A percentile compares a stretch with the other conserved stretches of the same genome.
Evolutionary conservation across 2,329 filamentous ascomycete species (phyloP).

Genomic region (Colletotrichum agaves): DNA sequence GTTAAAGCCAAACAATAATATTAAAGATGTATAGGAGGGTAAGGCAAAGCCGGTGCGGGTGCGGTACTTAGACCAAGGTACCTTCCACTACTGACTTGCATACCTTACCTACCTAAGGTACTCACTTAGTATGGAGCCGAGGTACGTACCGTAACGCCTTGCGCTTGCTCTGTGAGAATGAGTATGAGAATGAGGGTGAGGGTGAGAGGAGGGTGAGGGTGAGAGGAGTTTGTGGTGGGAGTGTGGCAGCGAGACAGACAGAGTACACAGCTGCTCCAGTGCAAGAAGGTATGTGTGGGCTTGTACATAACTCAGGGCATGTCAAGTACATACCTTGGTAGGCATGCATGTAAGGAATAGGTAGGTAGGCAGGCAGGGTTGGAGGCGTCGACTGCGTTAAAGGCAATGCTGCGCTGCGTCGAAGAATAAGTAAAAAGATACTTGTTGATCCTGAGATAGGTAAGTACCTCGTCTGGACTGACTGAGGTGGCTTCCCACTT

Average conservation of each 20-base stretch:
- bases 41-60: conserved; percentile 13
- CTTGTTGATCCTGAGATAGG: not conserved
- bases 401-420: not conserved
- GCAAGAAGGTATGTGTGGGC: not conserved
- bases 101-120: not conserved
- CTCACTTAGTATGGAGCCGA: not conserved
- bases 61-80: not conserved
- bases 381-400: not conserved
- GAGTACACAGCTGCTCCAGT: not conserved
- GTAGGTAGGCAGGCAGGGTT: not conserved
- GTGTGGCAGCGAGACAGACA: too few relatives aligned
- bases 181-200: too few relatives aligned
- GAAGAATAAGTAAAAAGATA: not conserved
- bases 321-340: not conserved
- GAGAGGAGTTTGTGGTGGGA: too few relatives aligned
- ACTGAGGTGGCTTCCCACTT: not conserved
- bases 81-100: not conserved
- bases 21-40: conserved; percentile 31
- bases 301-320: not conserved
- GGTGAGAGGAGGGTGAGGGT: too few relatives aligned
- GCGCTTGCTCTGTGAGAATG: too few relatives aligned
- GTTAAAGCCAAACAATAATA: conserved; percentile 38
- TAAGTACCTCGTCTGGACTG: not conserved
- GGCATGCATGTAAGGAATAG: conserved; percentile 18
- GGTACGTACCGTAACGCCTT: too few relatives aligned